Percentiles rank a stretch among this genome's conserved stretches.
Conservation (phyloP, 306 rosid species). For the Dryas drummondii region DNA sequence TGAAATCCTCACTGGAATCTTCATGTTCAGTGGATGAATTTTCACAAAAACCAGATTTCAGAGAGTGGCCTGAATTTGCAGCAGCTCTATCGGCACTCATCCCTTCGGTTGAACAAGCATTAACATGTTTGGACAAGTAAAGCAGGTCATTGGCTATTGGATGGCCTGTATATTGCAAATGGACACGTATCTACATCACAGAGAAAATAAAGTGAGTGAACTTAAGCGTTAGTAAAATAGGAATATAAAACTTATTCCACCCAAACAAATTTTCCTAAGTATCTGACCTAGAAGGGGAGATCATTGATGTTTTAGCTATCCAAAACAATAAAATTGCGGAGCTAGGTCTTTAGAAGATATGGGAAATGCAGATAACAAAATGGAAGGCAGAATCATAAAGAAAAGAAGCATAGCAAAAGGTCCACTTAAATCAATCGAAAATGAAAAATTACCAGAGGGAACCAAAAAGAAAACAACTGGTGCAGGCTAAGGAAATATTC, state of each 20-base stretch:
- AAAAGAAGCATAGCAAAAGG: background rate
- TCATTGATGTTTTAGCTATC: background rate
- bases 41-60: slow-evolving; percentile 30
- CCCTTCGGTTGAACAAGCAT: slow-evolving; percentile 43
- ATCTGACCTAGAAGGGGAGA: background rate
- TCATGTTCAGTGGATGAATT: slow-evolving; percentile 32
- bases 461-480: background rate
- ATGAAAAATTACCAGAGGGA: background rate
- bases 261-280: too few relatives aligned
- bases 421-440: background rate
- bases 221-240: too few relatives aligned
- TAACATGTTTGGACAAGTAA: slow-evolving; percentile 54
- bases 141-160: slow-evolving; percentile 85
- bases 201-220: background rate
- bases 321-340: background rate
- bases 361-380: background rate
- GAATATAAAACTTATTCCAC: too few relatives aligned
- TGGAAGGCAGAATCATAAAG: background rate
- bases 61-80: slow-evolving; percentile 35
- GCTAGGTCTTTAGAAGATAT: slow-evolving; percentile 4
- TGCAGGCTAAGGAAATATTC: background rate
- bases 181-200: slow-evolving; percentile 76
- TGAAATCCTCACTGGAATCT: slow-evolving; percentile 48
- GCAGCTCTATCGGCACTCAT: slow-evolving; percentile 63
- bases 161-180: slow-evolving; percentile 70